Evolutionary conservation across 148 eudicot genomes (phyloP).

Genomic region (Talinum fruticosum): DNA sequence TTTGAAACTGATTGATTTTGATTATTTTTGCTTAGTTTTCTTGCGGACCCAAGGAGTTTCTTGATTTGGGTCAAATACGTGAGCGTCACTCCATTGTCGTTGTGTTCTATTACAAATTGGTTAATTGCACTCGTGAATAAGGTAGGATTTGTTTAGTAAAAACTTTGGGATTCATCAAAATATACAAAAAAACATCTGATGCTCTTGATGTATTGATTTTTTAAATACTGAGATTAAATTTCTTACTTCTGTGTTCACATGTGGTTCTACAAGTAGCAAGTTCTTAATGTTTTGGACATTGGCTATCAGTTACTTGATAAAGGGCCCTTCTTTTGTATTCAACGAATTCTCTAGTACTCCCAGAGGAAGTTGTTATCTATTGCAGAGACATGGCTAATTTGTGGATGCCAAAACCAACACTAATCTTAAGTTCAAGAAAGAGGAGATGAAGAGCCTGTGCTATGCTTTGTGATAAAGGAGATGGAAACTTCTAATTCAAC

Average conservation of each 20-base stretch:
- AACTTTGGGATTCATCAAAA: neutral
- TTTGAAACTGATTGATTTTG: neutral
- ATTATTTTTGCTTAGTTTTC: too few relatives aligned
- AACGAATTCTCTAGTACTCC: neutral
- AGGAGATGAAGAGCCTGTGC: neutral
- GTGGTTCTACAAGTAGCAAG: neutral
- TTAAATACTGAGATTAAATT: too few relatives aligned
- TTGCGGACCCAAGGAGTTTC: too few relatives aligned
- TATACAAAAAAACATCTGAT: neutral
- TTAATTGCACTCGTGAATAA: neutral
- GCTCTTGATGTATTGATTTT: neutral
- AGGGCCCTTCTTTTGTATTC: neutral
- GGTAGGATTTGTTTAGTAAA: neutral
- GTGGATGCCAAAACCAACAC: neutral
- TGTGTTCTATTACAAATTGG: neutral
- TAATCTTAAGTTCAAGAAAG: too few relatives aligned
- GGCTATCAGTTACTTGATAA: neutral
- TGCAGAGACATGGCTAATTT: neutral
- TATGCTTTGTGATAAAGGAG: conserved; percentile 1
- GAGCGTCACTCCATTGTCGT: neutral
- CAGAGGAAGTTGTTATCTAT: neutral
- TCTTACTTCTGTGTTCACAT: neutral
- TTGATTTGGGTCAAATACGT: neutral
- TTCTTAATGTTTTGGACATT: neutral
- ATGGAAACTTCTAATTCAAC: neutral